Conservation (phyloP, 345 rosid genomes). For the Leavenworthia alabamica region DNA sequence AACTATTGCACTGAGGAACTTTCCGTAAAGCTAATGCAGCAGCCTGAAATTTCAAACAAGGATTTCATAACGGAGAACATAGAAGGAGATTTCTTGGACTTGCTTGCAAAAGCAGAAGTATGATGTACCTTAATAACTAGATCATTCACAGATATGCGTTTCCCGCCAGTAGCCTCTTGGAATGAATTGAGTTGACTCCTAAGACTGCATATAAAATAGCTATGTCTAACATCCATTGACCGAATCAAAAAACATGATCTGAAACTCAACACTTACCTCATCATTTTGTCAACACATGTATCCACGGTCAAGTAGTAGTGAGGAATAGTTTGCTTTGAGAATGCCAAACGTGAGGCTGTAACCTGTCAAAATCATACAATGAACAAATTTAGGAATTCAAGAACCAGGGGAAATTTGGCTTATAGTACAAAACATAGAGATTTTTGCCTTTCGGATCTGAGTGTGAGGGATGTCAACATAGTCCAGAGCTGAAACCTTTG, state of each 20-base stretch:
- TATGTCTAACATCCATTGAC: constrained; percentile 9
- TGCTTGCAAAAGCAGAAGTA: background rate
- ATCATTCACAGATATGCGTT: constrained; percentile 78
- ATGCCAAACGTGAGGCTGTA: constrained; percentile 72
- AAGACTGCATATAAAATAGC: constrained; percentile 42
- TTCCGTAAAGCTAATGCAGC: constrained; percentile 91
- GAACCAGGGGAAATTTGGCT: background rate
- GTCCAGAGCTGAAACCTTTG: constrained; percentile 45
- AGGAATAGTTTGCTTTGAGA: constrained; percentile 92
- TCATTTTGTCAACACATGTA: constrained; percentile 78
- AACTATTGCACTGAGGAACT: constrained; percentile 94
- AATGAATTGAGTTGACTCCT: constrained; percentile 62
- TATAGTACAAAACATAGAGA: background rate
- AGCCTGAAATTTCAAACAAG: constrained; percentile 47
- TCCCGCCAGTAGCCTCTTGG: constrained; percentile 84
- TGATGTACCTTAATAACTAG: constrained; percentile 78
- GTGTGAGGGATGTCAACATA: constrained; percentile 78
- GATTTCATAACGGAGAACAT: background rate
- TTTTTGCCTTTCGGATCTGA: constrained; percentile 76
- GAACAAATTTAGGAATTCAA: background rate
- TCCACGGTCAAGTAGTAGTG: constrained; percentile 89
- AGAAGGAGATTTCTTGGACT: background rate
- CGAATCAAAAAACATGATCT: background rate
- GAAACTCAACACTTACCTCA: constrained; percentile 45
- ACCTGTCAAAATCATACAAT: constrained; percentile 40